phyloP scores from a whole-genome alignment of 176 grass and related monocot species.

The Neostapfia colusana region DNA sequence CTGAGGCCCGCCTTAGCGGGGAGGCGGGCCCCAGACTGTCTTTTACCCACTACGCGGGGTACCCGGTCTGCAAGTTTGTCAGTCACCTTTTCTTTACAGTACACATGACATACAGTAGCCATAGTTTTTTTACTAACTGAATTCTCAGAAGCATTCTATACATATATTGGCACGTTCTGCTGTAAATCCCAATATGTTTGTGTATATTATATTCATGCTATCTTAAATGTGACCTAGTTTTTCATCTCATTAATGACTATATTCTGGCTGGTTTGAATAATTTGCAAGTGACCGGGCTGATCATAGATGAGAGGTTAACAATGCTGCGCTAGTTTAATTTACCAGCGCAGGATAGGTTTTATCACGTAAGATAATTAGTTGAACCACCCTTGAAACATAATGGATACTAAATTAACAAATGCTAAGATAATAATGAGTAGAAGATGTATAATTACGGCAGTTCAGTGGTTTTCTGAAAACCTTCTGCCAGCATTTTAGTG shows the following conservation, averaged over 20 bases:
- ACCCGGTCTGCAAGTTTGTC: too few species aligned
- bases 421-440: constrained; percentile 1
- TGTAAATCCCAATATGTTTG: not conserved
- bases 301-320: not conserved
- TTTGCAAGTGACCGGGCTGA: not conserved
- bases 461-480: not conserved
- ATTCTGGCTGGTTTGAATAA: not conserved
- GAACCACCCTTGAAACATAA: not conserved
- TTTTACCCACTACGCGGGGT: too few species aligned
- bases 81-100: not conserved
- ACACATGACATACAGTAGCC: not conserved
- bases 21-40: too few species aligned
- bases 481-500: not conserved
- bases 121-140: constrained; percentile 3
- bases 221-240: not conserved
- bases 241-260: not conserved
- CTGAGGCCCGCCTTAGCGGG: too few species aligned
- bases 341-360: constrained; percentile 16
- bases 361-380: not conserved
- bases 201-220: not conserved
- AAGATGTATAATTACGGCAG: not conserved
- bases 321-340: constrained; percentile 6
- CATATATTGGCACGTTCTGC: not conserved
- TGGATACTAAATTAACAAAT: not conserved
- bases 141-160: not conserved